Evolutionary conservation across 2,329 filamentous ascomycete genomes (phyloP), one percentile per base, ranked within the genome.

Genomic region (Cercospora brassicicola): DNA sequence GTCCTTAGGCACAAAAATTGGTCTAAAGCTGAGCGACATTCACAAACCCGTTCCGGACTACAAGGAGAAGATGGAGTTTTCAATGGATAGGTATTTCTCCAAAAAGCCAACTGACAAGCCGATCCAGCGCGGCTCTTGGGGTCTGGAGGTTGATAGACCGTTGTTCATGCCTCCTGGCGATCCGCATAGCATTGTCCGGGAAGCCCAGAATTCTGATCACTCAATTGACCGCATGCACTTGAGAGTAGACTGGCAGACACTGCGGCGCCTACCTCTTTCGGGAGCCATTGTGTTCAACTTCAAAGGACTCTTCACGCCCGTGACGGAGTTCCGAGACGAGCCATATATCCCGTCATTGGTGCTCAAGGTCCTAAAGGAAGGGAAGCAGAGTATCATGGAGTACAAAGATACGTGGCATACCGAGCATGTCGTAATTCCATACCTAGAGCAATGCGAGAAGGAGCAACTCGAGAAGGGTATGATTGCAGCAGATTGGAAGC

Each of bases 161-260:
- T 84, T 96, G 2, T 95, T 90, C 79, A 88, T 92, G 84, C 90
- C 91, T 0, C 86, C 89, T 0, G 88, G 88, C 0, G 84, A 92
- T 72, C 86, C 87, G 0, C 88, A 91, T 66, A 88, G 89, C 73
- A 79, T 81, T 48, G 82, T 88, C 36, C 87, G 91, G 18, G 80
- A 83, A 0, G 76, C 80, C 0, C 90, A 94, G 70, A 82, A 87
- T 57, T 80, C 84, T 0, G 79, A 82, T 20, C 81, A 94, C 5
- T 81, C 79, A 0, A 76, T 88, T 2, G 83, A 86, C 0, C 86
- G 91, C 36, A 83, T 91, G 70, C 82, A 90, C 69, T 82, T 96
- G 1, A 87, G 93, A 4, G 92, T 95, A 1, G 93, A 96, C 78
- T 96, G 92, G 91, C 93, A 96, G 79, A 96, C 93, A 0, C 81